phyloP scores from a whole-genome alignment of 805 yeast species.

The Spathaspora sp. region DNA sequence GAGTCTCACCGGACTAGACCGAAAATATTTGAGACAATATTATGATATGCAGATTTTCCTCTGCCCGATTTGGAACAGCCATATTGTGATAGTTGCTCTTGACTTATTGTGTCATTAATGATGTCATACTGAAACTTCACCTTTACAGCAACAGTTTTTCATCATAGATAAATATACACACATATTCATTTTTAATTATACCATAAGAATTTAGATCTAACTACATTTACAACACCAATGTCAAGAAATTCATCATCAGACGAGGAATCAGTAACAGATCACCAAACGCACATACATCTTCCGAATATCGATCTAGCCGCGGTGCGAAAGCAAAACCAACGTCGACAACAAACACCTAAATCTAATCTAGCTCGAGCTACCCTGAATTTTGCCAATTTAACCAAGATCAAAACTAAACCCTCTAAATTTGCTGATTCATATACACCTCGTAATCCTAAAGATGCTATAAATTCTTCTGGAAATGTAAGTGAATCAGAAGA shows the following conservation, averaged over 20 bases:
- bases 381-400: constrained; percentile 5
- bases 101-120: neutral
- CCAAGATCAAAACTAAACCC: constrained; percentile 6
- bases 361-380: constrained; percentile 5
- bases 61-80: neutral
- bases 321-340: constrained; percentile 6
- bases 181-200: neutral
- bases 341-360: constrained; percentile 1
- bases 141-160: neutral
- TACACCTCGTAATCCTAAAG: constrained; percentile 5
- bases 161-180: neutral
- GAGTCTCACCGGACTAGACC: too few species aligned
- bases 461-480: neutral
- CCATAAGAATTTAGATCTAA: too few species aligned
- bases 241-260: constrained; percentile 1
- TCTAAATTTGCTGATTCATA: constrained; percentile 7
- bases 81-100: neutral
- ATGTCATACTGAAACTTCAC: neutral
- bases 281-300: constrained; percentile 4
- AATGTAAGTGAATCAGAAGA: constrained; percentile 6
- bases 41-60: too few species aligned
- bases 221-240: neutral
- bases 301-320: constrained; percentile 6
- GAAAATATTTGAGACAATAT: too few species aligned
- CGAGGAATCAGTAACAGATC: neutral